Base-by-base conservation (phyloP, 2,329 filamentous ascomycete genomes). In the Neofusicoccum ribis region DNA sequence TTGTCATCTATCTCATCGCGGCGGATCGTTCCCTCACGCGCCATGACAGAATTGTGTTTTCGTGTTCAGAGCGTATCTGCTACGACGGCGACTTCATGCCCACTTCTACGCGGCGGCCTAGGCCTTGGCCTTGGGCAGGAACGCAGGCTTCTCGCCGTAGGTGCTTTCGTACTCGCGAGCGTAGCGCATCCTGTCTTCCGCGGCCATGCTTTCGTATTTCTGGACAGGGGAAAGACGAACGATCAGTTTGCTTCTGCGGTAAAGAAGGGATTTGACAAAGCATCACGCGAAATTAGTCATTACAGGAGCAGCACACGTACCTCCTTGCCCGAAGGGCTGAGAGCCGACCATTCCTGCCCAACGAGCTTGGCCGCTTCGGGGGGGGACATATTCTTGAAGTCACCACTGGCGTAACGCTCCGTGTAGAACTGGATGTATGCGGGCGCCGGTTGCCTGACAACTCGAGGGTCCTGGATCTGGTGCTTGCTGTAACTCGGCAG, bases 381-480 rank as follows among this genome's bases (percentile, higher is more conserved):
- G 0, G 77, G 0, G 0, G 62, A 7, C 65, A 87, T 80, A 52
- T 80, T 76, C 65, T 79, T 81, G 64, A 86, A 80, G 60, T 88
- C 87, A 20, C 82, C 82, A 51, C 77, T 81, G 1, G 67, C 68
- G 5, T 70, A 66, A 62, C 85, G 80, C 12, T 85, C 84, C 31
- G 63, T 69, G 47, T 67, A 39, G 75, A 85, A 90, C 4, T 71
- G 64, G 1, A 77, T 27, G 67, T 76, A 87, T 0, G 82, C 14
- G 3, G n/a, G 70, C 0, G 6, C 1, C 3, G 81, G 76, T 1
- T 67, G 67, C 73, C 84, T 87, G 56, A 84, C 80, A 14, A 74
- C 70, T 58, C 88, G 83, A 11, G 85, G 81, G 71, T 91, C 88
- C 5, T 76, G 67, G 62, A 90, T 80, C 63, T 66, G 67, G 5